phyloP scores from a whole-genome alignment of 1,139 yeast species.

The Debaryomyces subglobosus region DNA sequence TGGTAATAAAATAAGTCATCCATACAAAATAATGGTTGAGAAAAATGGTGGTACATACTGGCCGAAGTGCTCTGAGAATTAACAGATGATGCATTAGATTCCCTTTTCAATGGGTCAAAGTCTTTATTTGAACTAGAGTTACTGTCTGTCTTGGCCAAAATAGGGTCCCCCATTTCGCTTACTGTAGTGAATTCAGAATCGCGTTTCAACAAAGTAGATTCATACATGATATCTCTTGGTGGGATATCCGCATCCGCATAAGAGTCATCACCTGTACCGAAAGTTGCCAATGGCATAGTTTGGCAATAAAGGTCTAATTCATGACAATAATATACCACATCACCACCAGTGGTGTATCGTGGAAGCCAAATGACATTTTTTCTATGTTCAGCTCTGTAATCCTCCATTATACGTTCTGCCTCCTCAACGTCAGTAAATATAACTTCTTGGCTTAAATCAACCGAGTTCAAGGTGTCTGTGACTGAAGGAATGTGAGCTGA shows the following conservation, averaged over 20 bases:
- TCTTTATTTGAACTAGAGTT: conserved; percentile 10
- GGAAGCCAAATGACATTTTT: conserved; percentile 54
- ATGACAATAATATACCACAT: conserved; percentile 59
- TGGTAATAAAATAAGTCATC: conserved; percentile 56
- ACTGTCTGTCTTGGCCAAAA: conserved; percentile 8
- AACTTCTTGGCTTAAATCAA: conserved; percentile 4
- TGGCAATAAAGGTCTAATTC: conserved; percentile 61
- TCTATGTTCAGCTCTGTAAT: conserved; percentile 32
- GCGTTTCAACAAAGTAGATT: conserved; percentile 21
- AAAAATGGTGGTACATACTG: conserved; percentile 44
- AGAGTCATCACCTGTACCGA: conserved; percentile 21
- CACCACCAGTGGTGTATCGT: conserved; percentile 57
- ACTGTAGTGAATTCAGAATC: conserved; percentile 8
- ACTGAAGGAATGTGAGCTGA: conserved; percentile 15
- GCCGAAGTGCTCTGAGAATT: conserved; percentile 28
- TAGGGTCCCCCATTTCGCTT: conserved; percentile 1
- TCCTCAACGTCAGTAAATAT: conserved; percentile 30
- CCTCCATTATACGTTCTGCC: conserved; percentile 40
- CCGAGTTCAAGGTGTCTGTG: conserved; percentile 11
- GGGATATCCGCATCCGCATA: conserved; percentile 34
- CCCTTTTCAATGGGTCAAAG: conserved; percentile 41
- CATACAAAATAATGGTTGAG: conserved; percentile 45
- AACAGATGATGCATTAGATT: conserved; percentile 41
- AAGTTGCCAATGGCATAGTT: conserved; percentile 49
- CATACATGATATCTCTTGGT: conserved; percentile 26